phyloP scores from a whole-genome alignment of 495 filamentous ascomycete genomes.

The Talaromyces wortmannii region DNA sequence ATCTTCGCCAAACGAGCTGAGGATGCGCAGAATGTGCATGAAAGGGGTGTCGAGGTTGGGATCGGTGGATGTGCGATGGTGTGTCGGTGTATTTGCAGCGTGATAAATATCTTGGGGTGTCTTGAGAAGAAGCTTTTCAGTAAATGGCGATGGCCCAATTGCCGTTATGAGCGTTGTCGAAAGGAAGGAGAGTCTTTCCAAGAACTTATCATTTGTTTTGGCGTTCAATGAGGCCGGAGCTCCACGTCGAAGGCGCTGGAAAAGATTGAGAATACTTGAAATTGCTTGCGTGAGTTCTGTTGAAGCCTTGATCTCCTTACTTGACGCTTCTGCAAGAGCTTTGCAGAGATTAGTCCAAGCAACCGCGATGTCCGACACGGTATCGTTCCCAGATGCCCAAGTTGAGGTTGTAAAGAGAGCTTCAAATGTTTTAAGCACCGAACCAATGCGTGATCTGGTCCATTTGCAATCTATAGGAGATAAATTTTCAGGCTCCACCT shows the following conservation, averaged over 20 bases:
- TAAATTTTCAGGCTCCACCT: slow-evolving; percentile 62
- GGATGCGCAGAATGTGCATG: slow-evolving; percentile 31
- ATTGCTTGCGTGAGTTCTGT: slow-evolving; percentile 74
- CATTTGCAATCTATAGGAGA: slow-evolving; percentile 77
- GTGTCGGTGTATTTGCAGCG: slow-evolving; percentile 41
- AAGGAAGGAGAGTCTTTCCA: slow-evolving; percentile 53
- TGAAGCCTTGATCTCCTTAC: slow-evolving; percentile 85
- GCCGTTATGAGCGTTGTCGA: slow-evolving; percentile 53
- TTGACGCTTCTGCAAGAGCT: slow-evolving; percentile 68
- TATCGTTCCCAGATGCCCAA: slow-evolving; percentile 39
- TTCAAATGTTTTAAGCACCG: slow-evolving; percentile 58
- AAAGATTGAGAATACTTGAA: slow-evolving; percentile 57
- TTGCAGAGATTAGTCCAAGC: slow-evolving; percentile 66
- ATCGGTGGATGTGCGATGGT: slow-evolving; percentile 16
- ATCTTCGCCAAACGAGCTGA: slow-evolving; percentile 14
- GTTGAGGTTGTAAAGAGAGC: slow-evolving; percentile 52
- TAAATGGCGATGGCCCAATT: slow-evolving; percentile 69
- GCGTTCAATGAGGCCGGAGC: slow-evolving; percentile 32
- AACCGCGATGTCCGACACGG: slow-evolving; percentile 33
- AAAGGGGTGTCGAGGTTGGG: slow-evolving; percentile 28
- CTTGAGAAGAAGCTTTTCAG: slow-evolving; percentile 58
- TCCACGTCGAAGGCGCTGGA: slow-evolving; percentile 60
- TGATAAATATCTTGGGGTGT: slow-evolving; percentile 34
- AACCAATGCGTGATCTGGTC: slow-evolving; percentile 63
- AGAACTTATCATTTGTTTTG: slow-evolving; percentile 36